phyloP scores from a whole-genome alignment of 768 basidiomycete genomes.

The Agrocybe pediades region DNA sequence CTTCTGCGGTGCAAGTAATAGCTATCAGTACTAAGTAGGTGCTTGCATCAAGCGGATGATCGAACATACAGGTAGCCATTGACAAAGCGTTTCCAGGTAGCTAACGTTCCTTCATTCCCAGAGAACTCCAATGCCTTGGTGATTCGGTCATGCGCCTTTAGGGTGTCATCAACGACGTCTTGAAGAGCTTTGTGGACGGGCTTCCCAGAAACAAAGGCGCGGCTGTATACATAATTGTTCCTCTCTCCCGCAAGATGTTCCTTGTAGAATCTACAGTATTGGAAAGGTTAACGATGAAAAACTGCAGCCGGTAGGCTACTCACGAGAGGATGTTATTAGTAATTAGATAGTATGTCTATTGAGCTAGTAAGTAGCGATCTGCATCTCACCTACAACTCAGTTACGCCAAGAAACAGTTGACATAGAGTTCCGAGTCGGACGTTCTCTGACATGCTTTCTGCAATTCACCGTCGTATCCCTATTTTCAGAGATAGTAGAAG shows the following conservation, averaged over 20 bases:
- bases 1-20: not conserved
- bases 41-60: not conserved
- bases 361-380: too few species aligned
- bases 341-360: too few species aligned
- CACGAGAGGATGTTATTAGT: too few species aligned
- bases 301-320: too few species aligned
- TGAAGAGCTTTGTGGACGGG: not conserved
- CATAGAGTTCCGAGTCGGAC: too few species aligned
- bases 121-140: constrained; percentile 2
- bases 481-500: too few species aligned
- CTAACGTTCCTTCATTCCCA: not conserved
- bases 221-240: constrained; percentile 4
- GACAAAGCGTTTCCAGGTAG: constrained; percentile 3
- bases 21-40: too few species aligned
- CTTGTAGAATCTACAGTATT: constrained; percentile 10
- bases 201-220: not conserved
- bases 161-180: not conserved
- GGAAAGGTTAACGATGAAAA: too few species aligned
- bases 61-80: constrained; percentile 4
- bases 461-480: too few species aligned
- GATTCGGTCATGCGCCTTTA: constrained; percentile 1
- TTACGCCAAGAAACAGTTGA: too few species aligned
- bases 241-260: constrained; percentile 8
- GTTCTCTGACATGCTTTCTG: too few species aligned
- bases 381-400: too few species aligned